Conservation (phyloP, 108 stramenopile genomes). For the Skeletonema costatum region DNA sequence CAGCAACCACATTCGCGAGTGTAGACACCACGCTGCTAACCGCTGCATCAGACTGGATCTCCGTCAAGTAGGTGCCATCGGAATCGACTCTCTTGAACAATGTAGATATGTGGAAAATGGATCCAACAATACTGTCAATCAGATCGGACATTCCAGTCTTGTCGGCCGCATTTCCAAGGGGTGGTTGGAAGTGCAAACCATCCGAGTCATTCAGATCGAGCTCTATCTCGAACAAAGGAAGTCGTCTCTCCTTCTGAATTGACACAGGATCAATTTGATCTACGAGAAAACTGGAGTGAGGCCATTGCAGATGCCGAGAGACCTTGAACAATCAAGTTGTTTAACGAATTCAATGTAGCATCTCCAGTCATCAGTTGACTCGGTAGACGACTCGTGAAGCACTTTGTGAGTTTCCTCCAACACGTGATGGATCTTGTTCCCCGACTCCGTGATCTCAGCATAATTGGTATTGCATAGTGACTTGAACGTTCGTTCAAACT, state of each 20-base stretch:
- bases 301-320: slow-evolving; percentile 62
- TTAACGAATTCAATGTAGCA: slow-evolving; percentile 88
- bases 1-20: slow-evolving; percentile 61
- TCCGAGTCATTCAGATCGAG: slow-evolving; percentile 58
- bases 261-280: slow-evolving; percentile 73
- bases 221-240: slow-evolving; percentile 83
- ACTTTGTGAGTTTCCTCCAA: slow-evolving; percentile 82
- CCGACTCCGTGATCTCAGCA: slow-evolving; percentile 74
- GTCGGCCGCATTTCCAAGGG: slow-evolving; percentile 38
- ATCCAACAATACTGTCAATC: slow-evolving; percentile 73
- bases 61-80: slow-evolving; percentile 84
- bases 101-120: slow-evolving; percentile 77
- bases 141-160: slow-evolving; percentile 68
- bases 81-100: slow-evolving; percentile 85
- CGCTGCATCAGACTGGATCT: slow-evolving; percentile 74
- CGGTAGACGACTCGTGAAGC: slow-evolving; percentile 58
- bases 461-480: slow-evolving; percentile 51
- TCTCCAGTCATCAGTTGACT: slow-evolving; percentile 84
- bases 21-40: slow-evolving; percentile 66
- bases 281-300: slow-evolving; percentile 69
- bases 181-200: slow-evolving; percentile 63
- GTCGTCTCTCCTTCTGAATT: slow-evolving; percentile 57
- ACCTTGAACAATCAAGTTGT: slow-evolving; percentile 79
- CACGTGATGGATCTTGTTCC: slow-evolving; percentile 73
- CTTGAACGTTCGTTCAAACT: slow-evolving; percentile 80